These are phyloP conservation scores for Mortierella antarctica DNA, from an alignment of 192 early-diverging fungal genomes.

Conservation along the genomic window DNA sequence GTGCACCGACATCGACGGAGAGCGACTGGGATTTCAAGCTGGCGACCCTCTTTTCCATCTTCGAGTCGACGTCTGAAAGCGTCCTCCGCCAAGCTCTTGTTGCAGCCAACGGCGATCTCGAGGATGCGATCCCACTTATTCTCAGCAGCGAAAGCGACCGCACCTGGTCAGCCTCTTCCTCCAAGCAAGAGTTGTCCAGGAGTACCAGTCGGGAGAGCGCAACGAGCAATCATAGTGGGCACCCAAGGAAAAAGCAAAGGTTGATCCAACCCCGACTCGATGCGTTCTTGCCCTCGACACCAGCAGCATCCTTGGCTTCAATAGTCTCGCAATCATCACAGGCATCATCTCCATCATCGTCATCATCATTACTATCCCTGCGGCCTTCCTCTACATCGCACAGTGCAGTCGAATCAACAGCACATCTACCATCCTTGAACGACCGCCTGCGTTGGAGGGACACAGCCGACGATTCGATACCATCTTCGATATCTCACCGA, in stretches of 20 bases:
- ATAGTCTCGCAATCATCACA: background rate
- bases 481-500: background rate
- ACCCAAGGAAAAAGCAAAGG: conserved; percentile 22
- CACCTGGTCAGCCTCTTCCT: background rate
- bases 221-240: background rate
- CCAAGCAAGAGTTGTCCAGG: background rate
- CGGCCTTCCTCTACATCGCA: background rate
- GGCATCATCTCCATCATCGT: background rate
- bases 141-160: conserved; percentile 9
- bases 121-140: conserved; percentile 37
- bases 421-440: conserved; percentile 26
- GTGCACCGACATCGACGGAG: too few relatives aligned
- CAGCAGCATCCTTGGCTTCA: background rate
- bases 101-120: conserved; percentile 28
- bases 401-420: background rate
- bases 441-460: conserved; percentile 49
- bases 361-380: background rate
- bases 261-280: conserved; percentile 40
- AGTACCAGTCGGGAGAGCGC: too few relatives aligned
- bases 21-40: conserved; percentile 36
- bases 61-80: conserved; percentile 27
- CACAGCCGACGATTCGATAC: background rate
- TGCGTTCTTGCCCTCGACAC: conserved; percentile 13
- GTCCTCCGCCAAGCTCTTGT: conserved; percentile 18
- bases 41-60: conserved; percentile 46